These are phyloP conservation scores for Aspergillus intermedius DNA, from an alignment of 2,329 filamentous ascomycete genomes.

Conservation along the genomic window DNA sequence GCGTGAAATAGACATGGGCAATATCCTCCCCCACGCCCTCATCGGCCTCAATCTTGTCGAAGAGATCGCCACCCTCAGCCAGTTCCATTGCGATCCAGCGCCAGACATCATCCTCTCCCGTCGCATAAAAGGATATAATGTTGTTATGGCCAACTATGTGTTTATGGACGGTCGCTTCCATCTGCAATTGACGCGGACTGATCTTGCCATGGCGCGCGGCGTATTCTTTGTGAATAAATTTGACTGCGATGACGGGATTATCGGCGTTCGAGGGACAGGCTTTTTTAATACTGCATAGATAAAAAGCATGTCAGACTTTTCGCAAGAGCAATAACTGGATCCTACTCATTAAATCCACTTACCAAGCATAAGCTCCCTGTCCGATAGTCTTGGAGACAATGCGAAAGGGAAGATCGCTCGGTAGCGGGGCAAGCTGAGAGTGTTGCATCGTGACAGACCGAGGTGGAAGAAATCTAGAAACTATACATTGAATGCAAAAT, in stretches of 20 bases:
- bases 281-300: slow-evolving; percentile 71
- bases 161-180: slow-evolving; percentile 86
- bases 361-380: slow-evolving; percentile 96
- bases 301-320: too few relatives aligned
- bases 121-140: slow-evolving; percentile 86
- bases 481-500: slow-evolving; percentile 1
- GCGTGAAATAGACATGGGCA: slow-evolving; percentile 91
- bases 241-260: slow-evolving; percentile 85
- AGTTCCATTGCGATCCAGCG: slow-evolving; percentile 98
- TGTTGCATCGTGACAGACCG: slow-evolving; percentile 48
- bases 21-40: slow-evolving; percentile 91
- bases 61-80: slow-evolving; percentile 89
- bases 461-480: slow-evolving; percentile 5
- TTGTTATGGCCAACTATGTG: slow-evolving; percentile 86
- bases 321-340: too few relatives aligned
- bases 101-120: slow-evolving; percentile 79
- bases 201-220: slow-evolving; percentile 83
- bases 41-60: slow-evolving; percentile 99
- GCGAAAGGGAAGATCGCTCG: slow-evolving; percentile 77
- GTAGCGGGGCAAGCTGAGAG: slow-evolving; percentile 85
- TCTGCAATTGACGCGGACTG: slow-evolving; percentile 78
- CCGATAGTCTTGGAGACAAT: slow-evolving; percentile 96
- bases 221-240: slow-evolving; percentile 97
- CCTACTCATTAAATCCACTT: slow-evolving; percentile 11
- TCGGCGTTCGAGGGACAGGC: slow-evolving; percentile 65